Base-by-base conservation (phyloP, 2,329 filamentous ascomycete genomes). In the Aspergillus pseudoviridinutans region DNA sequence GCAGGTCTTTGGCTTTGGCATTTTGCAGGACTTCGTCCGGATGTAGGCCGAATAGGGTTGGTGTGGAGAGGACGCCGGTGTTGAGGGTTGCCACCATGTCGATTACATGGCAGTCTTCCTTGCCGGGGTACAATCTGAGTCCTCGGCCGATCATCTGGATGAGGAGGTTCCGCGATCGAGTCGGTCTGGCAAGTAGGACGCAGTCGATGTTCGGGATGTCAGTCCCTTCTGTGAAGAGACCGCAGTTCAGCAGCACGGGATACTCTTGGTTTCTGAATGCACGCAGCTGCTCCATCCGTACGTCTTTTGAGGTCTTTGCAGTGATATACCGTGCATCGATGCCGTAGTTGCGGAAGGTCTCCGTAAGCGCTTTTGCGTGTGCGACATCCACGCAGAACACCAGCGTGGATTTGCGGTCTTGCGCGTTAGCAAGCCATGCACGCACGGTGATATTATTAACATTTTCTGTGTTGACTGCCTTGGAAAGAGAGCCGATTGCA, bases 131-230 rank as follows among this genome's bases (percentile, higher is more conserved):
- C 42, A 97, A 77, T 46, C 94, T 86, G 85, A 99, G 90, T 4
- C 94, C 94, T 66, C 94, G 84, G 0, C 94, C 94, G 60, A 99
- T 96, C 94, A 99, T 99, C 74, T 99, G 94, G 0, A 97, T 86
- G 1, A 99, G 84, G 2, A 99, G 79, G 66, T 97, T 97, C n/a
- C 90, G 86, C 17, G 94, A 97, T 64, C 88, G 87, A 1, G 94
- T 99, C 0, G 94, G 94, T 25, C 94, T 82, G 3, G 89, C 92
- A 8, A 99, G 82, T 8, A 99, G 71, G 25, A 99, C 85, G 69
- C 94, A 97, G 76, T 99, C 94, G 63, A 99, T 90, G 71, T 96
- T 97, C 5, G 95, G 94, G 32, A 99, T 96, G 68, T 99, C 94
- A 0, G 94, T 99, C 2, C 94, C 94, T 77, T 99, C 94, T 0